These are phyloP conservation scores for Candida silvicultrix DNA, from an alignment of 805 yeast species.

Conservation along the genomic window DNA sequence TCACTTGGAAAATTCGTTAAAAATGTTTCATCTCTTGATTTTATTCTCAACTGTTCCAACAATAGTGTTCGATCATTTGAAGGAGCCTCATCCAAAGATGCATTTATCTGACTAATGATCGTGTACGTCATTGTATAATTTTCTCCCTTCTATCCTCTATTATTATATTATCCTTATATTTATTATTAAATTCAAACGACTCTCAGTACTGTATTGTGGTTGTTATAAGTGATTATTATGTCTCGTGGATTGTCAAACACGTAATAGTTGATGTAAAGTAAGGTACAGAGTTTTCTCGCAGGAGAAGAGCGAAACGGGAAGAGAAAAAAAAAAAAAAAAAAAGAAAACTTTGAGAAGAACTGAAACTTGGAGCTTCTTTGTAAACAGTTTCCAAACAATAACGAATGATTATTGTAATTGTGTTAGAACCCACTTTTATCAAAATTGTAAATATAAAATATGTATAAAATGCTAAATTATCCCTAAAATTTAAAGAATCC, in stretches of 20 bases:
- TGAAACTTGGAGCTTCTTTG: too few species aligned
- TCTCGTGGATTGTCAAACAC: neutral
- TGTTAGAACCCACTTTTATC: too few species aligned
- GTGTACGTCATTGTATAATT: constrained; percentile 1
- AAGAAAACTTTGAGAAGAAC: neutral
- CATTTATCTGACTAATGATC: constrained; percentile 2
- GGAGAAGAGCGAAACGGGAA: neutral
- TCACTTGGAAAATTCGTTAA: constrained; percentile 7
- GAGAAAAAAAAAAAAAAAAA: neutral
- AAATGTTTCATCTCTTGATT: constrained; percentile 12
- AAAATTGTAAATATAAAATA: too few species aligned
- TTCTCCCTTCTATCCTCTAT: neutral
- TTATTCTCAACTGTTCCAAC: constrained; percentile 7
- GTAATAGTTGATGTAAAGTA: neutral
- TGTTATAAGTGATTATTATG: neutral
- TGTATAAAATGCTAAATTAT: too few species aligned
- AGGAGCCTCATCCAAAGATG: neutral
- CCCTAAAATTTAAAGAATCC: too few species aligned
- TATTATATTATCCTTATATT: neutral
- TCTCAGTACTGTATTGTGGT: too few species aligned
- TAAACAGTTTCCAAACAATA: too few species aligned
- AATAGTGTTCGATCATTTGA: constrained; percentile 4
- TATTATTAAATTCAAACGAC: too few species aligned
- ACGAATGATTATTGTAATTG: too few species aligned
- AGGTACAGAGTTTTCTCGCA: neutral